Percentiles rank a stretch among this genome's conserved stretches.
These are phyloP conservation scores for Neofusicoccum laricinum DNA, from an alignment of 2,329 filamentous ascomycete genomes.

Conservation along the genomic window DNA sequence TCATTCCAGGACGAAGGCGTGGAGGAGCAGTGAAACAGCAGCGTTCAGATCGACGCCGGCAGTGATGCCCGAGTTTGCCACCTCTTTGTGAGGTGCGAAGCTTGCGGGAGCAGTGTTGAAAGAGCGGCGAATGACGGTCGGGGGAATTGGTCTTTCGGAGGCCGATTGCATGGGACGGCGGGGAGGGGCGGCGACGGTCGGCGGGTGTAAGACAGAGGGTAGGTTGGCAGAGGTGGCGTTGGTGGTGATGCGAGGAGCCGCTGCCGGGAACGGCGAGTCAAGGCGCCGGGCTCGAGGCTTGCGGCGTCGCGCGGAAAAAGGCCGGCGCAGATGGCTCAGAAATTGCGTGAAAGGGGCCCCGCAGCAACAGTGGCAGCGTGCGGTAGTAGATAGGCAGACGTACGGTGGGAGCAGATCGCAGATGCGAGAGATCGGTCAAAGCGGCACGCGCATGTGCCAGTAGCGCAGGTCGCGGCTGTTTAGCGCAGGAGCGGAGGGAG, in stretches of 20 bases:
- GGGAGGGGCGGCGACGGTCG: background rate
- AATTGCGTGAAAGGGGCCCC: background rate
- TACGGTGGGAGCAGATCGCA: background rate
- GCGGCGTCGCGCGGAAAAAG: background rate
- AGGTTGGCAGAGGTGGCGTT: background rate
- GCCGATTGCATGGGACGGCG: background rate
- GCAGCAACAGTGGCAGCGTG: background rate
- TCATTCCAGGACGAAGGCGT: background rate
- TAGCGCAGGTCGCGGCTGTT: conserved; percentile 1
- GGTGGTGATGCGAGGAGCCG: conserved; percentile 8
- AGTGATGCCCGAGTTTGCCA: background rate
- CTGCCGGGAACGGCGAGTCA: conserved; percentile 12
- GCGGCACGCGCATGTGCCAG: background rate
- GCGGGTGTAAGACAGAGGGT: background rate
- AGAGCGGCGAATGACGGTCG: background rate
- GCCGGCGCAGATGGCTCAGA: background rate
- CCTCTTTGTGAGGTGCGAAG: background rate
- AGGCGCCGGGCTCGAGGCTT: background rate
- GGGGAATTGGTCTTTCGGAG: background rate
- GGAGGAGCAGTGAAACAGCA: background rate
- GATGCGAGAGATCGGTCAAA: too few relatives aligned
- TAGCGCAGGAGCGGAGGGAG: conserved; percentile 1
- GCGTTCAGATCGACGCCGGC: background rate
- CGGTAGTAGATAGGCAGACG: background rate
- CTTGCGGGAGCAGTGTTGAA: background rate